phyloP scores from a whole-genome alignment of 108 stramenopile genomes.

The Craspedostauros australis region DNA sequence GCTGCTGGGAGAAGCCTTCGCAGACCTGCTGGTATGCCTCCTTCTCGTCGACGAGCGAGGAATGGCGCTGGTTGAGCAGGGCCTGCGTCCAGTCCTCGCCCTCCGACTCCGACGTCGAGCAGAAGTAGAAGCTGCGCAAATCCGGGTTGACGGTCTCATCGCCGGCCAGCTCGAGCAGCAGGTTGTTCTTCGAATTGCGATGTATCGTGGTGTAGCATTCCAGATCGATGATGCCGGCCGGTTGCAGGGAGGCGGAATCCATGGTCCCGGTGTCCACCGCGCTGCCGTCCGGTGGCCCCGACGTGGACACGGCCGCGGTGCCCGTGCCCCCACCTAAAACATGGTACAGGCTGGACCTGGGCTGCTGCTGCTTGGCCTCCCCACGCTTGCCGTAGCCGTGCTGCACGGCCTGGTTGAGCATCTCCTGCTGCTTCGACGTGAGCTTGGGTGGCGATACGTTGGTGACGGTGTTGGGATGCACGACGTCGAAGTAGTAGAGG shows the following conservation, averaged over 20 bases:
- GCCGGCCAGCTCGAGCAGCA: conserved; percentile 76
- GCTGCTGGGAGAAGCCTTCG: conserved; percentile 79
- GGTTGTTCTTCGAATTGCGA: conserved; percentile 52
- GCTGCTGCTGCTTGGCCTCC: conserved; percentile 26
- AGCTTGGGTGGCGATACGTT: conserved; percentile 21
- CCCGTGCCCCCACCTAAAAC: conserved; percentile 22
- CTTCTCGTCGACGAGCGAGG: conserved; percentile 74
- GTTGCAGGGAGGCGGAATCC: conserved; percentile 50
- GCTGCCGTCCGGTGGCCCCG: no score
- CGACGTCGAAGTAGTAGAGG: conserved; percentile 92
- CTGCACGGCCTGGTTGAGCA: conserved; percentile 58
- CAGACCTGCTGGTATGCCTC: conserved; percentile 88
- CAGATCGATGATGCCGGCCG: conserved; percentile 92
- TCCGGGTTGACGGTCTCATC: conserved; percentile 76
- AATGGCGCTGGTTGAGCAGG: conserved; percentile 67
- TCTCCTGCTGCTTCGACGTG: conserved; percentile 61
- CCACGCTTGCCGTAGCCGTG: conserved; percentile 54
- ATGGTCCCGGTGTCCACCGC: no score
- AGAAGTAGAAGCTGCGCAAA: conserved; percentile 85
- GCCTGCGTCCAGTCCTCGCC: conserved; percentile 78
- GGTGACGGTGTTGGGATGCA: conserved; percentile 34
- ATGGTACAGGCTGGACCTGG: conserved; percentile 29
- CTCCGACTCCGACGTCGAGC: conserved; percentile 55
- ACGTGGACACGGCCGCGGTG: background rate
- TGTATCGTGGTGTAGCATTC: conserved; percentile 89